Evolutionary conservation across 768 basidiomycete species (phyloP).

Genomic region (Tricholoma sp.): DNA sequence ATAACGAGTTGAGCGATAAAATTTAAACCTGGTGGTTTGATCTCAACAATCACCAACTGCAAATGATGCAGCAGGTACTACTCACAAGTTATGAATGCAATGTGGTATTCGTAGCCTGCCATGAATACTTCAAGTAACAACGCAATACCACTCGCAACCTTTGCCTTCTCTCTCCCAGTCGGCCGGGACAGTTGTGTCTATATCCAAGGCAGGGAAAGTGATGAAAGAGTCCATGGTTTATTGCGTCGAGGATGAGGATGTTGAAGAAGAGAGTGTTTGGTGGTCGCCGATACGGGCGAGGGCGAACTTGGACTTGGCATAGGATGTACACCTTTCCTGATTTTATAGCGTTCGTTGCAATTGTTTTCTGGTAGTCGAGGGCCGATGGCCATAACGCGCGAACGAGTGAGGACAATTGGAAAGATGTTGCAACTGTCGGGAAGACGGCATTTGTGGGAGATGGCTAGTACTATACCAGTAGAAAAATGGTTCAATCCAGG

Average conservation of each 20-base stretch:
- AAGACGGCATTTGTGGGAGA: no score
- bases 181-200: neutral
- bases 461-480: neutral
- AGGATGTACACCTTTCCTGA: neutral
- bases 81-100: neutral
- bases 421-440: no score
- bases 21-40: no score
- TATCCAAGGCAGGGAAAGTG: neutral
- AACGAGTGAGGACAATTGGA: no score
- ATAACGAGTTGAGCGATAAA: no score
- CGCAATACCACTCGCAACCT: neutral
- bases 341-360: neutral
- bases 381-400: neutral
- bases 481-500: conserved; percentile 41
- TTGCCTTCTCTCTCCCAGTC: neutral
- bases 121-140: neutral
- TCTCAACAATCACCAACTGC: no score
- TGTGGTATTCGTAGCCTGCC: neutral
- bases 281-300: neutral
- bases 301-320: neutral
- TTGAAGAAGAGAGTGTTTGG: neutral
- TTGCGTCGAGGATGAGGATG: neutral
- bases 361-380: neutral
- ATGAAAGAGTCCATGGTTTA: conserved; percentile 1
- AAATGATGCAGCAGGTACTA: neutral